Conservation (phyloP, 2,329 filamentous ascomycete genomes). For the Sarocladiaceae sp. region DNA sequence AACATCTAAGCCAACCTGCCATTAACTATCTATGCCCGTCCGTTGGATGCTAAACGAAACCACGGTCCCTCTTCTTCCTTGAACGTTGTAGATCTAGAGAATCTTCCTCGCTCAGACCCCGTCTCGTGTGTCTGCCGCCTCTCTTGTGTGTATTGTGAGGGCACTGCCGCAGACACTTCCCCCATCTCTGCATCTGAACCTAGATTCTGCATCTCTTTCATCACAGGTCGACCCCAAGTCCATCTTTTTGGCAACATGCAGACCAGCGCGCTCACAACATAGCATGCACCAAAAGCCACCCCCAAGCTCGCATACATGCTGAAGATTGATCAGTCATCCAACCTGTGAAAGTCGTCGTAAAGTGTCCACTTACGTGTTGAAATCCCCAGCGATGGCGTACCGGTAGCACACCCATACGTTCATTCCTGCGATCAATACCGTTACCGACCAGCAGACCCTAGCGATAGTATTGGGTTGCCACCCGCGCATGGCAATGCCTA, state of each 20-base stretch:
- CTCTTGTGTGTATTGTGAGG: not conserved
- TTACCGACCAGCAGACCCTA: not conserved
- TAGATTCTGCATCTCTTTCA: not conserved
- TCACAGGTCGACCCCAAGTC: not conserved
- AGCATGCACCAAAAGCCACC: not conserved
- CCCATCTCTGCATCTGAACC: not conserved
- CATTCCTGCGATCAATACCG: not conserved
- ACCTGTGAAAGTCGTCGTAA: not conserved
- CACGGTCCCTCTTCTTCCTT: not conserved
- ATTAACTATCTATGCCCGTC: no score
- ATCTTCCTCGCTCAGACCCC: not conserved
- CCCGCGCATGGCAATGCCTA: not conserved
- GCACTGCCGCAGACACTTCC: no score
- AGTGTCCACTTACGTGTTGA: not conserved
- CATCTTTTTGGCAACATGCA: constrained; percentile 2
- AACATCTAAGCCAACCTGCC: no score
- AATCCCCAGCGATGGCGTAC: not conserved
- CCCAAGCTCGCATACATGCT: constrained; percentile 1
- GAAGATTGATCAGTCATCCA: not conserved
- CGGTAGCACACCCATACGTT: constrained; percentile 1
- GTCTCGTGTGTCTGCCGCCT: not conserved
- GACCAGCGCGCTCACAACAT: not conserved
- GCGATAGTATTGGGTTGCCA: not conserved
- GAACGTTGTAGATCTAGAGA: not conserved
- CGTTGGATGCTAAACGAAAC: not conserved